Conservation (phyloP, 805 yeast species). For the Ogataea trehaloabstinens region DNA sequence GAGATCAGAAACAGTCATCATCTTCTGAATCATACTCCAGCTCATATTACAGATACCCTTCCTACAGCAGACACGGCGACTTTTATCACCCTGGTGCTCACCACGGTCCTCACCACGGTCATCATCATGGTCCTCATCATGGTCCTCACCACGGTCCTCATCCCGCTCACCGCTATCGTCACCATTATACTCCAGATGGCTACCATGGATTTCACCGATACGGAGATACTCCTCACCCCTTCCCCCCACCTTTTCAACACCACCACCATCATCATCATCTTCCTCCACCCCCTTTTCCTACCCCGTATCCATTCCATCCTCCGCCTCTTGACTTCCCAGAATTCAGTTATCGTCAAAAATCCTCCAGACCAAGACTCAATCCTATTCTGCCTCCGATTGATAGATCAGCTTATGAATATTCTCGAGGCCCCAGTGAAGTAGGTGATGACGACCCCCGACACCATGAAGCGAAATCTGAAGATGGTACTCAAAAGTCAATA, state of each 20-base stretch:
- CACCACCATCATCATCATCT: constrained; percentile 17
- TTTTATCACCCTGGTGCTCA: too few species aligned
- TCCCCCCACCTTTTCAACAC: constrained; percentile 14
- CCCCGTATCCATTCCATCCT: constrained; percentile 25
- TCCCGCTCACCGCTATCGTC: constrained; percentile 6
- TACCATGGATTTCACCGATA: constrained; percentile 1
- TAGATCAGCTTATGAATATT: not conserved
- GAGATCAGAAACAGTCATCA: not conserved
- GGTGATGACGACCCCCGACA: not conserved
- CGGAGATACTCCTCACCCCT: constrained; percentile 24
- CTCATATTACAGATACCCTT: too few species aligned
- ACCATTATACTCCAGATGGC: constrained; percentile 1
- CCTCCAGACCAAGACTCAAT: not conserved
- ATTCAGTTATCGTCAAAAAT: constrained; percentile 4
- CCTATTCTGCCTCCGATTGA: constrained; percentile 13
- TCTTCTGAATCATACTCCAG: not conserved
- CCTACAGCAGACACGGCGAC: too few species aligned
- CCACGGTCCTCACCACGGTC: constrained; percentile 9
- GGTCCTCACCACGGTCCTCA: constrained; percentile 1
- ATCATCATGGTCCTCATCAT: constrained; percentile 7
- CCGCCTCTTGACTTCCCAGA: constrained; percentile 5
- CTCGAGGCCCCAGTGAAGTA: not conserved
- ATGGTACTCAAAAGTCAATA: not conserved
- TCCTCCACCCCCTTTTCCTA: constrained; percentile 24
- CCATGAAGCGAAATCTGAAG: not conserved